These are phyloP conservation scores for Botrytis fabae DNA, from an alignment of 2,329 filamentous ascomycete genomes.

Conservation along the genomic window DNA sequence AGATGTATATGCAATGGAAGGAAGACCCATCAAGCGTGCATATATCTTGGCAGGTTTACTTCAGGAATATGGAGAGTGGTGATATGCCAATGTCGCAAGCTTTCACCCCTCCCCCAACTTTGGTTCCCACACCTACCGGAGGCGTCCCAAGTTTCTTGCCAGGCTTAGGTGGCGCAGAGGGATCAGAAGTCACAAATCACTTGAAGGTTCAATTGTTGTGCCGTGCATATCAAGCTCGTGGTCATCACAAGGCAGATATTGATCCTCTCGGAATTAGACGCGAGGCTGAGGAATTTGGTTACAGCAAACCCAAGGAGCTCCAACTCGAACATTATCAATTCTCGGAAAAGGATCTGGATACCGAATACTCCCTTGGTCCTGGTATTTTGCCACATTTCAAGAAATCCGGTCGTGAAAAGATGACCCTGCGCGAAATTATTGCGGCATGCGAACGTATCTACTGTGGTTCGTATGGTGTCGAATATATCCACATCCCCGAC, in stretches of 20 bases:
- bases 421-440: slow-evolving; percentile 94
- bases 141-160: slow-evolving; percentile 74
- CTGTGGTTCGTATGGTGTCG: slow-evolving; percentile 94
- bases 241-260: slow-evolving; percentile 97
- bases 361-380: slow-evolving; percentile 87
- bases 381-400: slow-evolving; percentile 95
- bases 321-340: slow-evolving; percentile 94
- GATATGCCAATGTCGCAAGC: slow-evolving; percentile 97
- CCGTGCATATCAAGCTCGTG: slow-evolving; percentile 94
- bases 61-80: slow-evolving; percentile 98
- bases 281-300: slow-evolving; percentile 79
- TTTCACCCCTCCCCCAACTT: slow-evolving; percentile 91
- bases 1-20: slow-evolving; percentile 99
- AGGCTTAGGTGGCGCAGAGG: slow-evolving; percentile 65
- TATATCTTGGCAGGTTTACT: slow-evolving; percentile 98
- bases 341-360: slow-evolving; percentile 88
- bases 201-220: slow-evolving; percentile 97
- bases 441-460: slow-evolving; percentile 92
- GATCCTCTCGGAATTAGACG: slow-evolving; percentile 93
- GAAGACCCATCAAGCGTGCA: slow-evolving; percentile 90
- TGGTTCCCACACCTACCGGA: slow-evolving; percentile 79
- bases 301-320: slow-evolving; percentile 87
- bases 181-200: slow-evolving; percentile 88
- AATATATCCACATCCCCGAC: slow-evolving; percentile 99
- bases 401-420: slow-evolving; percentile 84